Evolutionary conservation across 768 basidiomycete species (phyloP).

Genomic region (Nidularia sp.): DNA sequence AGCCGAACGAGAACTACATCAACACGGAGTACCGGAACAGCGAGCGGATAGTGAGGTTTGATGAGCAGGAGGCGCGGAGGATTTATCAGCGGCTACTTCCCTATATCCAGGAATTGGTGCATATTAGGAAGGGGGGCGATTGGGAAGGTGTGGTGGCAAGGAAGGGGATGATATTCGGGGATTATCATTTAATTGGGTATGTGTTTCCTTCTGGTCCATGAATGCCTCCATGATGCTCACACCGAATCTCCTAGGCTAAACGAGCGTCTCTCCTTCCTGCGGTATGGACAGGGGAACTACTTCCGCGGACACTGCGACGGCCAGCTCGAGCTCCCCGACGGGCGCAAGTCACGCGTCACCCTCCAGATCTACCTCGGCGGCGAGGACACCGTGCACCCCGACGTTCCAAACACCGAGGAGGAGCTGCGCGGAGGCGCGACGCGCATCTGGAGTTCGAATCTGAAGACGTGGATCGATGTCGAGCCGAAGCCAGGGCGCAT

Average conservation of each 20-base stretch:
- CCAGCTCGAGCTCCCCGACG: conserved; percentile 27
- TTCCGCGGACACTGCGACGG: conserved; percentile 38
- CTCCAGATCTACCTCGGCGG: conserved; percentile 44
- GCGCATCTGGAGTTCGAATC: conserved; percentile 25
- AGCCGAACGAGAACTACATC: conserved; percentile 21
- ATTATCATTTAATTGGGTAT: neutral
- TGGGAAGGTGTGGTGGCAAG: conserved; percentile 28
- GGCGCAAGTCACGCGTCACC: conserved; percentile 32
- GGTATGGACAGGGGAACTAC: conserved; percentile 38
- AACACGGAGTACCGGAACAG: conserved; percentile 35
- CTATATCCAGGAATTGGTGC: conserved; percentile 30
- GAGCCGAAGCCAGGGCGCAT: conserved; percentile 38
- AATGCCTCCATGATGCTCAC: too few relatives aligned
- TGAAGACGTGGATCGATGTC: conserved; percentile 29
- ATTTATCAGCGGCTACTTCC: conserved; percentile 32
- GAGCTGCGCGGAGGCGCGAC: conserved; percentile 34
- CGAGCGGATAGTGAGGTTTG: conserved; percentile 32
- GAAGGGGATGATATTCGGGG: conserved; percentile 9
- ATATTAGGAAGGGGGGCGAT: conserved; percentile 21
- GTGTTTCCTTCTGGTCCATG: too few relatives aligned
- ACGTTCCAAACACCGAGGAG: neutral
- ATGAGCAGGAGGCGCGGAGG: conserved; percentile 23
- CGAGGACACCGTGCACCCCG: conserved; percentile 8
- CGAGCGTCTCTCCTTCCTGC: conserved; percentile 39
- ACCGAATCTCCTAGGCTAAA: conserved; percentile 24